Base-by-base conservation (phyloP, 2,329 filamentous ascomycete genomes). In the Colletotrichum lupini region DNA sequence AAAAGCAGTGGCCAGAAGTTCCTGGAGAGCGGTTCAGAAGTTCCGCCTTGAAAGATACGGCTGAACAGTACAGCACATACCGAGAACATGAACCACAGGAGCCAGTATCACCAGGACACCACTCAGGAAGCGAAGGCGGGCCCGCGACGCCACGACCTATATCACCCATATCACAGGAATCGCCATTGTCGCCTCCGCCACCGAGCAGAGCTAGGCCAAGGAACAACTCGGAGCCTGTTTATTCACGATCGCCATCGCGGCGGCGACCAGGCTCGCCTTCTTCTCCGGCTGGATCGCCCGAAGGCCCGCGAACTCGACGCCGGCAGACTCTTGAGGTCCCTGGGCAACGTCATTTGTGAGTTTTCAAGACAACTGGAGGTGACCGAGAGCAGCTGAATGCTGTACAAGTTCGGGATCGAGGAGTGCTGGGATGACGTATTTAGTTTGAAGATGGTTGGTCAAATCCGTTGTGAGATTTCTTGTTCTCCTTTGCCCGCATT, bases 1-100 rank as follows among this genome's bases (percentile, higher is more conserved):
- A 78, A 3, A 84, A 85, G 11, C 82, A 84, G n/a, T 92, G 86
- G 60, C 90, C 90, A 0, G 84, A 87, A 67, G 82, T 90, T 0
- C 90, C 90, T 0, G 90, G 88, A 2, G 89, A 92, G 75, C 76
- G 74, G 1, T 73, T 80, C 2, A 83, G 87, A 35, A 90, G 90
- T 59, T 49, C 42, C 6, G 19, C 16, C 19, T 9, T 49, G 42
- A 49, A 19, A 11, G 42, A 49, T 1, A 84, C 86, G 30, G 82
- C 80, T 58, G 79, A 83, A 35, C 76, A 78, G 5, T 90, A 86
- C 69, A 85, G 84, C 52, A 77, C 74, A 4, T 76, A 68, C 11
- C 78, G 78, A 19, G 80, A 83, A 28, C 78, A 75, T 7, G 79
- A 81, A 11, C 83, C 80, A 5, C 79, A 79, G 28, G 61, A 75